These are phyloP conservation scores for Aegilops sharonensis DNA, from an alignment of 176 grass and related monocot genomes.

Conservation along the genomic window DNA sequence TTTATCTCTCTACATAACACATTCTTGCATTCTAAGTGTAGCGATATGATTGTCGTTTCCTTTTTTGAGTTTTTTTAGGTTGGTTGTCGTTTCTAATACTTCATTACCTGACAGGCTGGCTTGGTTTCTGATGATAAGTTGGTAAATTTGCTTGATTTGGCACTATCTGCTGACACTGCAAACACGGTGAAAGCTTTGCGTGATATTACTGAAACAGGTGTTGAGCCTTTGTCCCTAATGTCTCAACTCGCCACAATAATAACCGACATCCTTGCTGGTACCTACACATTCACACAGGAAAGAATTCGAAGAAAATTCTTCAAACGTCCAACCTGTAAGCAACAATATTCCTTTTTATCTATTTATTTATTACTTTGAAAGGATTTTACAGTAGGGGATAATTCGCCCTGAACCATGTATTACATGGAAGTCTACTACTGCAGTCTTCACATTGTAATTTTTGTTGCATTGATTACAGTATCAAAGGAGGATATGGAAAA, in stretches of 20 bases:
- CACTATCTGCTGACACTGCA: conserved; percentile 92
- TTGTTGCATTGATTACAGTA: conserved; percentile 58
- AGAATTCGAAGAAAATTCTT: conserved; percentile 80
- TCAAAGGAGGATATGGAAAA: conserved; percentile 92
- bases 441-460: conserved; percentile 23
- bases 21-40: conserved; percentile 5
- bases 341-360: background rate
- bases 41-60: background rate
- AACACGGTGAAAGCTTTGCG: conserved; percentile 90
- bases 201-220: conserved; percentile 84
- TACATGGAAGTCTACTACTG: conserved; percentile 3
- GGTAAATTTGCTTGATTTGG: conserved; percentile 92
- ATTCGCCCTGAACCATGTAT: background rate
- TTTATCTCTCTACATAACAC: background rate
- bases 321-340: conserved; percentile 73
- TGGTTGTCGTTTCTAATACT: background rate
- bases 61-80: no score
- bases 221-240: conserved; percentile 89
- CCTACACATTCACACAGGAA: conserved; percentile 60
- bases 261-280: conserved; percentile 92
- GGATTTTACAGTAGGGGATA: background rate
- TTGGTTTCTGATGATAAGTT: conserved; percentile 94
- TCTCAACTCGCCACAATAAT: conserved; percentile 95
- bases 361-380: background rate
- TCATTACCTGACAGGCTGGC: conserved; percentile 57